phyloP scores from a whole-genome alignment of 1,284 basidiomycete species.

The Wolfiporia cocos region DNA sequence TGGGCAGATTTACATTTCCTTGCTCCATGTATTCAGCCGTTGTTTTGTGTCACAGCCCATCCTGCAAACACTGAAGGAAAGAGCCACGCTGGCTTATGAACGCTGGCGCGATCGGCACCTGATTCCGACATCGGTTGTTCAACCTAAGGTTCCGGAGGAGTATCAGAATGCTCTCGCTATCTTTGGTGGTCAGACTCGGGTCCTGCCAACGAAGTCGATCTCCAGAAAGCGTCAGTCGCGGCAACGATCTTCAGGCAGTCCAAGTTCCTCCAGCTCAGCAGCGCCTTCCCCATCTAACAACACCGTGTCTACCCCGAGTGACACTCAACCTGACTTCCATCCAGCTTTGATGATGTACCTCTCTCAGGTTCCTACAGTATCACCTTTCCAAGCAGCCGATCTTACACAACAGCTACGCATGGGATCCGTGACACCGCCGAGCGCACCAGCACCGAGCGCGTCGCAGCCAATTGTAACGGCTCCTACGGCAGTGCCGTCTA shows the following conservation, averaged over 20 bases:
- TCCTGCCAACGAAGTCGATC: conserved; percentile 38
- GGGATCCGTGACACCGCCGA: too few species aligned
- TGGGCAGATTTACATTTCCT: background rate
- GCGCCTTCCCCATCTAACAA: conserved; percentile 8
- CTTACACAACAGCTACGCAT: conserved; percentile 14
- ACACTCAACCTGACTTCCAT: conserved; percentile 42
- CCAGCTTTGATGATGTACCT: conserved; percentile 45
- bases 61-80: conserved; percentile 21
- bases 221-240: conserved; percentile 11
- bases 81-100: conserved; percentile 21
- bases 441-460: background rate
- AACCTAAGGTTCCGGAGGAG: conserved; percentile 29
- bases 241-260: conserved; percentile 6
- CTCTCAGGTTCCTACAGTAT: conserved; percentile 30
- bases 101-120: conserved; percentile 23
- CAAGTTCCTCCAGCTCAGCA: conserved; percentile 6
- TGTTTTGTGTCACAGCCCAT: conserved; percentile 18
- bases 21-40: background rate
- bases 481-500: too few species aligned
- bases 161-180: conserved; percentile 58
- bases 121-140: conserved; percentile 21
- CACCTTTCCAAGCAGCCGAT: conserved; percentile 22
- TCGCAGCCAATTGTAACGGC: too few species aligned
- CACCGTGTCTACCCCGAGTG: conserved; percentile 19
- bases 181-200: conserved; percentile 43